Conservation (phyloP, 345 rosid genomes). For the Nasturtium officinale region DNA sequence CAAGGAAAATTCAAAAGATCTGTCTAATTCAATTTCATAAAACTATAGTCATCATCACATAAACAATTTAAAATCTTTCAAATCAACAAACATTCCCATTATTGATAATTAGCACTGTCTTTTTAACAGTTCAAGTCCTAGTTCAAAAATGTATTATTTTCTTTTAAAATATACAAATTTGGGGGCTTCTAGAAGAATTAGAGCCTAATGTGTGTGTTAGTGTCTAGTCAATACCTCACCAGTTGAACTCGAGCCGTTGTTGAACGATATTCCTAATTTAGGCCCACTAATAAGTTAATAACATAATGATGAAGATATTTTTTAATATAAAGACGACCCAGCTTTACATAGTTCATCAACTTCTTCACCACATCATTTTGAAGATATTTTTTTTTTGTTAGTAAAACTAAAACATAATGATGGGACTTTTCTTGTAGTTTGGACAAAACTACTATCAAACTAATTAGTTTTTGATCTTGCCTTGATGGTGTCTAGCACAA, state of each 20-base stretch:
- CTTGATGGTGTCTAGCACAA: background rate
- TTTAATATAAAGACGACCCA: slow-evolving; percentile 19
- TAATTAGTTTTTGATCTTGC: background rate
- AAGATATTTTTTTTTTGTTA: background rate
- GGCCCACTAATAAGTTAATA: slow-evolving; percentile 33
- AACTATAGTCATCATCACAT: background rate
- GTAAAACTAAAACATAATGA: background rate
- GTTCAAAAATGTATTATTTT: too few relatives aligned
- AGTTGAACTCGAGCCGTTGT: background rate
- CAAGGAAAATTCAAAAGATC: background rate
- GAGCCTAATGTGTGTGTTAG: background rate
- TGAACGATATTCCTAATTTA: background rate
- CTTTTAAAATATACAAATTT: background rate
- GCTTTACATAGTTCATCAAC: slow-evolving; percentile 11
- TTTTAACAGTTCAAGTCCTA: background rate
- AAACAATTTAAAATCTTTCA: background rate
- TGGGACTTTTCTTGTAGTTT: background rate
- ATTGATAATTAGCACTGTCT: background rate
- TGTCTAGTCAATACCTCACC: background rate
- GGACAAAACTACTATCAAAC: slow-evolving; percentile 6
- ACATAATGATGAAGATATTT: too few relatives aligned
- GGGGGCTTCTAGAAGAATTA: background rate
- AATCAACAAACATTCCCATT: background rate
- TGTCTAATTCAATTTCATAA: background rate
- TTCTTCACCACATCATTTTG: slow-evolving; percentile 29